Evolutionary conservation across 2,329 filamentous ascomycete species (phyloP).

Genomic region (Clonostachys sp.): DNA sequence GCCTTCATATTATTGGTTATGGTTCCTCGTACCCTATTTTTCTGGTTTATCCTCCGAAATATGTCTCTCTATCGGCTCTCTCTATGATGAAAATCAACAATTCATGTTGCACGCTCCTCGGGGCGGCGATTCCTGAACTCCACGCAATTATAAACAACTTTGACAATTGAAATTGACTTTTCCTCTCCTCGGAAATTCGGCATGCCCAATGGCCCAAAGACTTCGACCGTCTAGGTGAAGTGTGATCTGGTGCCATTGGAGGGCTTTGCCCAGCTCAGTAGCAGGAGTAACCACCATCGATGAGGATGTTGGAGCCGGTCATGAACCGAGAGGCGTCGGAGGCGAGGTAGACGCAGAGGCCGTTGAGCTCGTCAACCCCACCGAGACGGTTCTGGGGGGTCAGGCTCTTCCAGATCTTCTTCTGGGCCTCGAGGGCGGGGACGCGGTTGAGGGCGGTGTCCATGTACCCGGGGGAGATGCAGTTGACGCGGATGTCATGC

Average conservation of each 20-base stretch:
- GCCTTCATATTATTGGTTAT: too few relatives aligned
- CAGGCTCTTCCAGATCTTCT: conserved; percentile 73
- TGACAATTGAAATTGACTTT: too few relatives aligned
- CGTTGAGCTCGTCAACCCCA: conserved; percentile 71
- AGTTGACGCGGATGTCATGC: conserved; percentile 77
- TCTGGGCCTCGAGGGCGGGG: conserved; percentile 72
- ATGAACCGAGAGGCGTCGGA: conserved; percentile 71
- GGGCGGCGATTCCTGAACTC: conserved; percentile 2
- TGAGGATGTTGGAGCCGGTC: conserved; percentile 71
- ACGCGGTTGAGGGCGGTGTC: conserved; percentile 79
- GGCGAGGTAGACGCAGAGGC: conserved; percentile 70
- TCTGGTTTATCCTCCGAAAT: too few relatives aligned
- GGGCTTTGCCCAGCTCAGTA: conserved; percentile 32
- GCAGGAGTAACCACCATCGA: conserved; percentile 66
- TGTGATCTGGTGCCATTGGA: neutral
- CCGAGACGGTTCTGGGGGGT: conserved; percentile 73
- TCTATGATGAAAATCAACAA: too few relatives aligned
- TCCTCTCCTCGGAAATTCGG: too few relatives aligned
- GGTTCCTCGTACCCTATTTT: too few relatives aligned
- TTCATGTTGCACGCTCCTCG: too few relatives aligned
- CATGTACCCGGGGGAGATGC: conserved; percentile 83
- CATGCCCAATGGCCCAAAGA: too few relatives aligned
- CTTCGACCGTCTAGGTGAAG: too few relatives aligned
- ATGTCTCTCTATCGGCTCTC: too few relatives aligned
- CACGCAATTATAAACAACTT: conserved; percentile 1